A percentile compares a stretch with the other conserved stretches of the same genome.
phyloP scores from a whole-genome alignment of 2,329 filamentous ascomycete genomes.

The Leptosphaerulina australis region DNA sequence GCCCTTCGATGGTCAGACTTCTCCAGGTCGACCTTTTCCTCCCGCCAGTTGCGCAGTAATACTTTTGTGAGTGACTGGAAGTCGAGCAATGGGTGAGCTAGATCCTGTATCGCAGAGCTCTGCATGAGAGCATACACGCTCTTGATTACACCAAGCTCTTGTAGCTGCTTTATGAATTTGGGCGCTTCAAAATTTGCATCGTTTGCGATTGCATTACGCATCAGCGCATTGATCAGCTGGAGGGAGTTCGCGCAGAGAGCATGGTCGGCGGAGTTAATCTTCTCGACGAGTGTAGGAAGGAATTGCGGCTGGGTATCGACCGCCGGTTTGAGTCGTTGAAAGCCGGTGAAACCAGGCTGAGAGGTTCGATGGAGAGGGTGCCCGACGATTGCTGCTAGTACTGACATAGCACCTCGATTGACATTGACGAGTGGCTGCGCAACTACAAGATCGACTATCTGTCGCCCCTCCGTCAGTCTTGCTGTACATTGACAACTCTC shows the following conservation, averaged over 20 bases:
- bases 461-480: constrained; percentile 17
- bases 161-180: constrained; percentile 89
- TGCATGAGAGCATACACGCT: constrained; percentile 92
- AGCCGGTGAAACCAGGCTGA: constrained; percentile 75
- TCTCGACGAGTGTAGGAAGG: constrained; percentile 88
- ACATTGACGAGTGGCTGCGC: constrained; percentile 97
- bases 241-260: constrained; percentile 93
- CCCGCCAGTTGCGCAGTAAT: constrained; percentile 83
- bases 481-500: background rate
- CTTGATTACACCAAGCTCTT: constrained; percentile 91
- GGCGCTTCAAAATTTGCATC: constrained; percentile 86
- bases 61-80: constrained; percentile 93
- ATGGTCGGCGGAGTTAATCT: constrained; percentile 92
- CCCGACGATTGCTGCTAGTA: constrained; percentile 89
- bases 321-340: constrained; percentile 88
- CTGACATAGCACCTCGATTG: constrained; percentile 93
- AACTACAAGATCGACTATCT: constrained; percentile 90
- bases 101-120: constrained; percentile 86
- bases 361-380: constrained; percentile 69
- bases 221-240: constrained; percentile 92
- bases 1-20: constrained; percentile 86
- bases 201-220: constrained; percentile 84
- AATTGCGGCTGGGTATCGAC: constrained; percentile 92
- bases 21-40: constrained; percentile 83
- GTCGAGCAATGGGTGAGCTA: constrained; percentile 87